Base-by-base conservation (phyloP, 768 basidiomycete genomes). In the Rhodosporidiobolus sp. region DNA sequence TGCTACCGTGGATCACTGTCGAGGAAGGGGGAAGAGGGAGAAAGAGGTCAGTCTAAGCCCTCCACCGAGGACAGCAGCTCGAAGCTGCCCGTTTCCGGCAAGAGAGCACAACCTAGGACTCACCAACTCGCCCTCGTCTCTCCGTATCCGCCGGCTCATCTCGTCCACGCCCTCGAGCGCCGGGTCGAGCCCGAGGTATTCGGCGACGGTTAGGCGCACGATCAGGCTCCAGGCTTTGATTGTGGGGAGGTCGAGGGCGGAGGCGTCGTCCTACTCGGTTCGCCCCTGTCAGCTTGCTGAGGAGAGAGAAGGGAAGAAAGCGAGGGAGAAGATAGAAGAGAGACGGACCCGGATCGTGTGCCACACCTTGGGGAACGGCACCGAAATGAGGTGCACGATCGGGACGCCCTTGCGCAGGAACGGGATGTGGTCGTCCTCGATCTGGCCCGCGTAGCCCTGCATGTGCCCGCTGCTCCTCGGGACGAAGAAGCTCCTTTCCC, bases 311-410 rank as follows among this genome's bases (percentile, higher is more conserved):
- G n/a, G 55, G 34, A 34, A 35, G 1, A 26, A 45, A 17, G 48
- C 49, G 45, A 17, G 35, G 67, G 10, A 52, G 12, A 10, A 34
- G 11, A 34, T 53, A 70, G 35, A 17, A 53, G 24, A 28, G 20
- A 17, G 65, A 82, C 86, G 78, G 79, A 92, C 95, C 67, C 79
- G 80, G 48, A 91, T 78, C 14, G 86, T 88, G 80, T 97, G 94
- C 94, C 94, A 97, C 24, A 95, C 92, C 3, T 53, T 69, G 6
- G 96, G 96, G 81, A 98, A 99, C 4, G 91, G 93, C 58, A 87
- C 86, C 4, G 94, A 82, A 65, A 98, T 98, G 57, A 98, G 80
- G 81, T 99, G 96, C 75, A 99, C 82, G 63, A 98, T 83, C 72
- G 87, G 90, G 24, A 98, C 93, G 4, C 96, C 96, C 72, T 84